phyloP scores from a whole-genome alignment of 352 stramenopile species.

The Phytophthora tubulina region DNA sequence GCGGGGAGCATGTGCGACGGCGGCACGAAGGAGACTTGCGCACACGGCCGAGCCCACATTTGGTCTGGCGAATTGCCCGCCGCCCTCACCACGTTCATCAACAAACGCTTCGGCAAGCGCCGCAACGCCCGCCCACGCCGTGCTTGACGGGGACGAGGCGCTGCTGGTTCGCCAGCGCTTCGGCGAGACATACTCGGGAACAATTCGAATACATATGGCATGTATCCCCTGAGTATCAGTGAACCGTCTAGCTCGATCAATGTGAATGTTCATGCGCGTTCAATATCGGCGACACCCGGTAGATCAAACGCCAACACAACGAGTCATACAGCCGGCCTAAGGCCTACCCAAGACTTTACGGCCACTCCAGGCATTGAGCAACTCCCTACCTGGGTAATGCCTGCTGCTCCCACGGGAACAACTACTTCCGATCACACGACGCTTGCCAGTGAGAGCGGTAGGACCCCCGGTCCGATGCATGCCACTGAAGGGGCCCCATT shows the following conservation, averaged over 20 bases:
- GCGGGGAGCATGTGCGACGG: background rate
- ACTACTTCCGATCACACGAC: background rate
- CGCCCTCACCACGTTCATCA: background rate
- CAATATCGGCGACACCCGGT: too few species aligned
- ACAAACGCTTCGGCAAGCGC: background rate
- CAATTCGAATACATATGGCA: background rate
- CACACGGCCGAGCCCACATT: background rate
- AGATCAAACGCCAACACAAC: too few species aligned
- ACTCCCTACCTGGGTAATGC: too few species aligned
- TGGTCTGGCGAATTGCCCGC: background rate
- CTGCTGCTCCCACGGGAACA: too few species aligned
- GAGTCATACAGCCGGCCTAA: too few species aligned
- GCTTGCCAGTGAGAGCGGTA: background rate
- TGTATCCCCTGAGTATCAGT: background rate
- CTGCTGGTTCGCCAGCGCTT: conserved; percentile 1
- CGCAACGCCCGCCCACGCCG: too few species aligned
- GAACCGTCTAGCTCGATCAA: background rate
- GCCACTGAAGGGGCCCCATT: too few species aligned
- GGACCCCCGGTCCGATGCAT: too few species aligned
- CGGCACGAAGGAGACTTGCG: background rate
- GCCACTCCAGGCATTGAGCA: too few species aligned
- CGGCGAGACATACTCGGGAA: background rate
- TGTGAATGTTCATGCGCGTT: background rate
- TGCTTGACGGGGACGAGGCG: background rate
- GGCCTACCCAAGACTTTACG: too few species aligned